Base-by-base conservation (phyloP, 139 green algal species). In the Auxenochlorella pyrenoidosa region DNA sequence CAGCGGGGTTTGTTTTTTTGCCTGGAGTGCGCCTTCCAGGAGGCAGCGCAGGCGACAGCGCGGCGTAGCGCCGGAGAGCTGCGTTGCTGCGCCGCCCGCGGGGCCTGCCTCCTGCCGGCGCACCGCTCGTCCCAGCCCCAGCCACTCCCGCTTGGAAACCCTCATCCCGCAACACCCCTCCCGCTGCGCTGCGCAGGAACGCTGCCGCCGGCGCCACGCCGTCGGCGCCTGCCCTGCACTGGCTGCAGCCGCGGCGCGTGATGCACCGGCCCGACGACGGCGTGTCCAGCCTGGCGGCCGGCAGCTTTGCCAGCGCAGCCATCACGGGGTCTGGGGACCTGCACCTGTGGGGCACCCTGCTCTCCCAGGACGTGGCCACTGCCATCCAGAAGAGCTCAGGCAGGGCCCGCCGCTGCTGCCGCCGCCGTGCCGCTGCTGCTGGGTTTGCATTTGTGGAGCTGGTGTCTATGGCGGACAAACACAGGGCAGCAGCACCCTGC, bases 331-430 rank as follows among this genome's bases (percentile, higher is more conserved):
- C 84, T 24, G 94, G 94, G 1, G 70, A 82, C 66, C 87, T 95
- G 13, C 94, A 89, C 87, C 84, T 95, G 82, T 95, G 93, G 94
- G 94, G 94, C 43, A 85, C 88, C 43, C 70, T 96, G 80, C 77
- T 96, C 54, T 66, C 73, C 10, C 32, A 86, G 47, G 80, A 83
- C 22, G 85, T 47, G 24, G 28, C 40, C 1, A 22, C 5, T 0
- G 73, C 73, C 16, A 60, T 88, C 38, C 73, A 75, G 22, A 63
- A 81, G 44, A 38, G 70, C 66, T 79, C 82, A n/a, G 66, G 82
- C 80, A 70, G 19, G 83, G 21, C 16, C 13, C 75, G 41, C 40
- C 41, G 54, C 54, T 24, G 15, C 18, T 24, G 54, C 54, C 18
- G 13, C 18, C 18, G 54, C 54, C 22, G 4, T 36, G 28, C 66